These are phyloP conservation scores for Venturia pyrina DNA, from an alignment of 2,329 filamentous ascomycete species.

Conservation along the genomic window DNA sequence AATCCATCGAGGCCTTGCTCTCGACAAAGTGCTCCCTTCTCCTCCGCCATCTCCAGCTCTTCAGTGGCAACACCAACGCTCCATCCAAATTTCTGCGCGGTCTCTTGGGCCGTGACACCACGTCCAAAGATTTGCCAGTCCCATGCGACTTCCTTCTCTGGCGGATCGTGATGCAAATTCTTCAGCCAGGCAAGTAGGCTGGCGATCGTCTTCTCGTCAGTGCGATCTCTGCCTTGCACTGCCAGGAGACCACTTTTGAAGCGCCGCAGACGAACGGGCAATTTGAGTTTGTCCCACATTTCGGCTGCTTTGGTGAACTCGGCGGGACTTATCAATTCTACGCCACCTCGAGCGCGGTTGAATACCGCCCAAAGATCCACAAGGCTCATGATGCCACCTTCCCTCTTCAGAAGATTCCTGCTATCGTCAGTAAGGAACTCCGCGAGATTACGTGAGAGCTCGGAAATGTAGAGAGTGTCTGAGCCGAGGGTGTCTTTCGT, in stretches of 20 bases:
- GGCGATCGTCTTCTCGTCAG: conserved; percentile 79
- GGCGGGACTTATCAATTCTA: conserved; percentile 82
- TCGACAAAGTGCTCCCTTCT: conserved; percentile 74
- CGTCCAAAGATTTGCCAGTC: conserved; percentile 70
- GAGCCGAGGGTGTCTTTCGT: conserved; percentile 87
- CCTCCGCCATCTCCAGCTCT: conserved; percentile 95
- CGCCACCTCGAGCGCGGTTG: conserved; percentile 83
- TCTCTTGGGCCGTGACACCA: conserved; percentile 82
- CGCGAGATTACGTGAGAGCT: conserved; percentile 72
- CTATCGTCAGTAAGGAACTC: conserved; percentile 84
- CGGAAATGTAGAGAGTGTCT: conserved; percentile 84
- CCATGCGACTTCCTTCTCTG: conserved; percentile 57
- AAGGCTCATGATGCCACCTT: conserved; percentile 79
- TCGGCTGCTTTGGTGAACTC: conserved; percentile 87
- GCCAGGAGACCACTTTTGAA: conserved; percentile 95
- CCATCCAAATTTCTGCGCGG: conserved; percentile 87
- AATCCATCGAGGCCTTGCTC: conserved; percentile 88
- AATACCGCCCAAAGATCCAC: conserved; percentile 93
- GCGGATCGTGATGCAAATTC: conserved; percentile 57
- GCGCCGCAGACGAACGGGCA: conserved; percentile 76
- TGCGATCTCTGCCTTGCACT: conserved; percentile 78
- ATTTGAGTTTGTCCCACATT: conserved; percentile 76
- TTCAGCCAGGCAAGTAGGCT: conserved; percentile 68
- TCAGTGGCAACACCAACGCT: conserved; percentile 92
- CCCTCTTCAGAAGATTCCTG: conserved; percentile 63